phyloP scores from a whole-genome alignment of 768 basidiomycete genomes.

The Suillus discolor region DNA sequence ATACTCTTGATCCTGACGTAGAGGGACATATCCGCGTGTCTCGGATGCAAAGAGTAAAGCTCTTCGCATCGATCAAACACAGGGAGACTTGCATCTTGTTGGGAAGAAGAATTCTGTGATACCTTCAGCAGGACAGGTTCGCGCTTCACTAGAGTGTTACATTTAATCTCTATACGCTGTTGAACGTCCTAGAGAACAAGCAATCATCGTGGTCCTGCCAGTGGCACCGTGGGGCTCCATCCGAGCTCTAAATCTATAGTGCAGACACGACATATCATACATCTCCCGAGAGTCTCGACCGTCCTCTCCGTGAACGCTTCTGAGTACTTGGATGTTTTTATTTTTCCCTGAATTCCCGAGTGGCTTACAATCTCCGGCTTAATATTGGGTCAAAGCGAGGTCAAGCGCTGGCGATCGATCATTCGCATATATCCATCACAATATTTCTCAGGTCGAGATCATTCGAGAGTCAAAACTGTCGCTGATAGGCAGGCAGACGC shows the following conservation, averaged over 20 bases:
- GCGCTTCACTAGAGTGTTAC: not conserved
- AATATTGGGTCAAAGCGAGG: not conserved
- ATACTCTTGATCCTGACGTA: too few relatives aligned
- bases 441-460: not conserved
- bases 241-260: not conserved
- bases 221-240: not conserved
- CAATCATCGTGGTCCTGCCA: constrained; percentile 74
- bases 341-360: not conserved
- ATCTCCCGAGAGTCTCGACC: not conserved
- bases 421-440: not conserved
- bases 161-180: constrained; percentile 40
- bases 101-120: not conserved
- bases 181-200: constrained; percentile 47
- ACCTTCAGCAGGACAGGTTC: not conserved
- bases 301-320: not conserved
- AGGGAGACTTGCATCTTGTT: too few relatives aligned
- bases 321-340: not conserved
- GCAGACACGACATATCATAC: not conserved
- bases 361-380: not conserved
- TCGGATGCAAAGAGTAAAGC: too few relatives aligned
- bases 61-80: too few relatives aligned
- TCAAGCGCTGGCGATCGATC: not conserved
- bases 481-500: not conserved
- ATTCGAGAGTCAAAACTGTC: not conserved
- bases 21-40: too few relatives aligned